Conservation (phyloP, 805 yeast genomes). For the Myxozyma melibiosi region DNA sequence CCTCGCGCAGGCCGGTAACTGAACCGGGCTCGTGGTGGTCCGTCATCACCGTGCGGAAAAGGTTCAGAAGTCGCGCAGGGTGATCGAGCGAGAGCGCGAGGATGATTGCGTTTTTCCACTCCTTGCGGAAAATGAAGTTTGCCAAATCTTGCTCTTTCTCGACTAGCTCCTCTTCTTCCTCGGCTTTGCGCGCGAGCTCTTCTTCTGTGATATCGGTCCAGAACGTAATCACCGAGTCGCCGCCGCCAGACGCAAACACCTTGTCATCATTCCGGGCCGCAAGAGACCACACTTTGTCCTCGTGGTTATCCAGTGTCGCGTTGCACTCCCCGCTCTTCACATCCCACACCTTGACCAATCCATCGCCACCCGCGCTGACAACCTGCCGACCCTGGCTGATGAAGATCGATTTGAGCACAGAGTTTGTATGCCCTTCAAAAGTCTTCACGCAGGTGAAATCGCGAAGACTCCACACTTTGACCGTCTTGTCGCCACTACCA, state of each 20-base stretch:
- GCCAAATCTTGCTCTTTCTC: slow-evolving; percentile 88
- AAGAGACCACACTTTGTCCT: slow-evolving; percentile 92
- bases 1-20: slow-evolving; percentile 56
- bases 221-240: slow-evolving; percentile 85
- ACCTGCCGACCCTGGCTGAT: slow-evolving; percentile 68
- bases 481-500: slow-evolving; percentile 89
- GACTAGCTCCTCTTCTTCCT: slow-evolving; percentile 59
- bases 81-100: slow-evolving; percentile 86
- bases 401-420: slow-evolving; percentile 81
- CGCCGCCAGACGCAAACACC: slow-evolving; percentile 82
- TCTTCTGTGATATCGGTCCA: slow-evolving; percentile 91
- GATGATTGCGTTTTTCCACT: slow-evolving; percentile 87
- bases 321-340: slow-evolving; percentile 71
- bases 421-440: slow-evolving; percentile 91
- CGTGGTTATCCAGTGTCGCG: slow-evolving; percentile 86
- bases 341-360: slow-evolving; percentile 91
- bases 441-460: slow-evolving; percentile 78
- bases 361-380: slow-evolving; percentile 85
- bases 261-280: slow-evolving; percentile 67
- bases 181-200: slow-evolving; percentile 53
- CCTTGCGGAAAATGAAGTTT: slow-evolving; percentile 68
- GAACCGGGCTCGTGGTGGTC: slow-evolving; percentile 52
- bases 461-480: slow-evolving; percentile 82
- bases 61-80: slow-evolving; percentile 83
- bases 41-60: slow-evolving; percentile 62